Evolutionary conservation across 2,329 filamentous ascomycete genomes (phyloP), one percentile per base, ranked within the genome.

Genomic region (Lachnellula cervina): DNA sequence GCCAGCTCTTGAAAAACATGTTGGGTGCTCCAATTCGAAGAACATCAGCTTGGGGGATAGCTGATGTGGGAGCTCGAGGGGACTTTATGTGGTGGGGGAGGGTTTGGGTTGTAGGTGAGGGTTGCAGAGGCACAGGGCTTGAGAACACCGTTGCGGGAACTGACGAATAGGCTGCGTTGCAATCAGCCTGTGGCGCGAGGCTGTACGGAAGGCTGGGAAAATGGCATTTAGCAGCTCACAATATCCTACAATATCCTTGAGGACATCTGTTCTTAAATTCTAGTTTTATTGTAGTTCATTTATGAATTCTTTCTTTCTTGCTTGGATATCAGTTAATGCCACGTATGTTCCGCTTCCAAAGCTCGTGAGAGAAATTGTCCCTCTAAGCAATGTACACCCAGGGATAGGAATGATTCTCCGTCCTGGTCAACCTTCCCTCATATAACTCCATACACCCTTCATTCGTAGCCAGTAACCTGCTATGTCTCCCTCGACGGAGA

Each of bases 401-500:
- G 11, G 4, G 4, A 5, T 25, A 25, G 25, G 4, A 5, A 25
- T 25, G 4, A 25, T 21, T 21, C 25, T 25, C 25, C 25, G 28
- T 32, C 28, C 8, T 32, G 11, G 2, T 32, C 8, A 28, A 9
- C 7, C 28, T 32, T 9, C 28, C 7, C 28, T 32, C 28, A 11
- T 25, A 25, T 32, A 32, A 32, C 28, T 32, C 28, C 28, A 11
- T 32, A 11, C 28, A 32, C 8, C 9, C 28, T 28, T 8, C 8
- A 32, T 32, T 16, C 5, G 19, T 50, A 16, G 21, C 14, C 40
- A 19, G 8, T 21, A 38, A 25, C 4, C 48, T 45, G 23, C 55
- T 35, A 55, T 25, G 42, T 57, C 47, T 70, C 63, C 44, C 67
- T 65, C 19, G 71, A 70, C 19, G 83, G 84, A 71, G 86, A 88